Percentiles rank a stretch among this genome's conserved stretches.
Evolutionary conservation across 441 rosid genomes (phyloP).

Genomic region (Caryocar brasiliense): DNA sequence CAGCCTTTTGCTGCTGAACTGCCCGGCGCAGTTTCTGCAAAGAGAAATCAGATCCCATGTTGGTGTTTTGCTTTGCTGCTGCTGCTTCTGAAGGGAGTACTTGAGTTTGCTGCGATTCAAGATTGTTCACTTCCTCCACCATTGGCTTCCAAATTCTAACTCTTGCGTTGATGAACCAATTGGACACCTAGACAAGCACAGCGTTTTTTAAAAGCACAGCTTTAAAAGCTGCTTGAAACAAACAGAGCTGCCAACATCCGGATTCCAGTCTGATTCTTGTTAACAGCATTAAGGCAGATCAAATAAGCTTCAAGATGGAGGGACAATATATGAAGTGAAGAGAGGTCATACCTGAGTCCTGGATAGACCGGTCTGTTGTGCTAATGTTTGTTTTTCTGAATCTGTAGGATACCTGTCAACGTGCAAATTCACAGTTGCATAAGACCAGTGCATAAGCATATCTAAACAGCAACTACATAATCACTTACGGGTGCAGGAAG

Average conservation of each 20-base stretch:
- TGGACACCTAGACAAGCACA: conserved; percentile 29
- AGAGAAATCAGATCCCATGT: background rate
- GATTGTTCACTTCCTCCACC: conserved; percentile 48
- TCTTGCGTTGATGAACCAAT: conserved; percentile 54
- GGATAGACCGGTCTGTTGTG: conserved; percentile 53
- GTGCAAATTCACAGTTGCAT: background rate
- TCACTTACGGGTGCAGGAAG: conserved; percentile 57
- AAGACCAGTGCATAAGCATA: background rate
- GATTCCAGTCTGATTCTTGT: background rate
- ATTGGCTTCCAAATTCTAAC: conserved; percentile 50
- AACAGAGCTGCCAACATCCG: background rate
- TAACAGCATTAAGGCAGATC: too few species aligned
- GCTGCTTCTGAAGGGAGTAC: background rate
- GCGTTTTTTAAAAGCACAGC: background rate
- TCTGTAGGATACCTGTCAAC: conserved; percentile 46
- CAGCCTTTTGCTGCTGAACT: background rate
- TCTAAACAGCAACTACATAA: background rate
- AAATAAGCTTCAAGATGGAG: too few species aligned
- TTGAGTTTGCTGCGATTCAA: conserved; percentile 25
- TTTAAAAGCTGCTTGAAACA: background rate
- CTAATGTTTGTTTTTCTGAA: conserved; percentile 46
- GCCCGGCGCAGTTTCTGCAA: background rate
- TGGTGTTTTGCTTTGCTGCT: background rate
- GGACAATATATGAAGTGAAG: background rate
- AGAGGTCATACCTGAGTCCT: conserved; percentile 40